Conservation (phyloP, 2,329 filamentous ascomycete genomes). For the Hypoxylon sp. region DNA sequence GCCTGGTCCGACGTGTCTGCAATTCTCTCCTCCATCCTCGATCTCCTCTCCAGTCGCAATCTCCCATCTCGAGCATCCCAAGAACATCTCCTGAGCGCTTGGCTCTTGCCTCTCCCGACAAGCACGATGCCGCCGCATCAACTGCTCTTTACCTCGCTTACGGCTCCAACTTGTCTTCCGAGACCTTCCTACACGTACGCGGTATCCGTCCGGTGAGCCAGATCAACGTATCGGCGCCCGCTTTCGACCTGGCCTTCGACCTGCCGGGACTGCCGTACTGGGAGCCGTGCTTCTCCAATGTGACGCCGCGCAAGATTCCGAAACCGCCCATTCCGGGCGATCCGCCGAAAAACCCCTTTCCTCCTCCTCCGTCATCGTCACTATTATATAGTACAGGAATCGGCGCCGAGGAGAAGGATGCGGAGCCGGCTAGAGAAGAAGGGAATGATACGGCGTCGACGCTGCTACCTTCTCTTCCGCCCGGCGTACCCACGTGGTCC, state of each 20-base stretch:
- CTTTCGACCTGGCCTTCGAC: constrained; percentile 81
- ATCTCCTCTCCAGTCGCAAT: constrained; percentile 26
- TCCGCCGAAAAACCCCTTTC: constrained; percentile 43
- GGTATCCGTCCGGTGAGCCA: constrained; percentile 83
- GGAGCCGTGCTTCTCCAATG: constrained; percentile 94
- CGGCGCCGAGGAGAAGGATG: constrained; percentile 7
- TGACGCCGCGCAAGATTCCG: constrained; percentile 65
- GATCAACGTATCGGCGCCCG: constrained; percentile 82
- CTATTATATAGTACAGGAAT: constrained; percentile 21
- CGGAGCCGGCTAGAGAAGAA: constrained; percentile 2
- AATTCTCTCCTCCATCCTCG: constrained; percentile 24
- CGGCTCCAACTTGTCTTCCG: constrained; percentile 83
- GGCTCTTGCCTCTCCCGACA: constrained; percentile 43
- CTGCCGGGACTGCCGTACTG: constrained; percentile 84
- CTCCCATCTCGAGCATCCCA: constrained; percentile 46
- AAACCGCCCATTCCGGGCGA: constrained; percentile 47
- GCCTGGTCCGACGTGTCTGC: constrained; percentile 27
- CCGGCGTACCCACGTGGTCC: constrained; percentile 68
- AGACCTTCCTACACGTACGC: constrained; percentile 80
- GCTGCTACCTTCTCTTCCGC: constrained; percentile 27
- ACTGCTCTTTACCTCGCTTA: constrained; percentile 86
- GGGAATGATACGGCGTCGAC: background rate
- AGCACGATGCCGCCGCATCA: constrained; percentile 34
- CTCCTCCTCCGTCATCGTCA: constrained; percentile 43
- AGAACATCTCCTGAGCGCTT: constrained; percentile 51